Evolutionary conservation across 352 stramenopile genomes (phyloP).

Genomic region (Pythium grandisporangium): DNA sequence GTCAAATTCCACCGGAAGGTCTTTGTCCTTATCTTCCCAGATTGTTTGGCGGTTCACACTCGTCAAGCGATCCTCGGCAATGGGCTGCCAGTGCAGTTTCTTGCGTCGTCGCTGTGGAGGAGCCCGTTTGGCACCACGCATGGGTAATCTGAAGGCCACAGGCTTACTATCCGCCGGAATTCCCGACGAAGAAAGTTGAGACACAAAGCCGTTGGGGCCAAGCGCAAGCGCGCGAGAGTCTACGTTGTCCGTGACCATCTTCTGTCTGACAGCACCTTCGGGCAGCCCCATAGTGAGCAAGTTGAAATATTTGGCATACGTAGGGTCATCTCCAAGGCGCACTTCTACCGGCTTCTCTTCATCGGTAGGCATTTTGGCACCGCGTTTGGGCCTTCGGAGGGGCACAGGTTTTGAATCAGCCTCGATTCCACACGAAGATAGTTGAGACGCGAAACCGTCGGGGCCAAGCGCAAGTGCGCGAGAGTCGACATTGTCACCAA

Average conservation of each 20-base stretch:
- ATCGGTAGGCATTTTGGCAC: too few species aligned
- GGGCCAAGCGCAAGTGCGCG: conserved; percentile 55
- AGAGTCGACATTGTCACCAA: conserved; percentile 30
- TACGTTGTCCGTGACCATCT: conserved; percentile 46
- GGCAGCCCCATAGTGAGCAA: conserved; percentile 91
- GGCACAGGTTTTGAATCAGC: too few species aligned
- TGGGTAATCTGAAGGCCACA: too few species aligned
- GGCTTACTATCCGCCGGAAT: too few species aligned
- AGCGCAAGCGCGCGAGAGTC: conserved; percentile 57
- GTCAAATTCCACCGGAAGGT: conserved; percentile 57
- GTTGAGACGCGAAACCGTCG: conserved; percentile 36
- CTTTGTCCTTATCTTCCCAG: conserved; percentile 74
- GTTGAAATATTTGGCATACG: conserved; percentile 87
- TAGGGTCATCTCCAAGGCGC: conserved; percentile 45
- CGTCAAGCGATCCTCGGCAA: conserved; percentile 73
- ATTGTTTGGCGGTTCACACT: conserved; percentile 67
- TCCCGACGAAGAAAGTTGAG: conserved; percentile 17
- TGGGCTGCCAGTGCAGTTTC: conserved; percentile 86
- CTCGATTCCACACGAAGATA: too few species aligned
- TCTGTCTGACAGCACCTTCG: conserved; percentile 73
- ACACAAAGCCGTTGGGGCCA: conserved; percentile 44
- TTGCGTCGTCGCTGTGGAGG: conserved; percentile 58
- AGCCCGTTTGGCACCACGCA: too few species aligned
- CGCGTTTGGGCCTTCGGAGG: too few species aligned
- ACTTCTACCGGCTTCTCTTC: conserved; percentile 27